A percentile compares a stretch with the other conserved stretches of the same genome.
Evolutionary conservation across 352 stramenopile genomes (phyloP).

Genomic region (Phytopythium boreale): DNA sequence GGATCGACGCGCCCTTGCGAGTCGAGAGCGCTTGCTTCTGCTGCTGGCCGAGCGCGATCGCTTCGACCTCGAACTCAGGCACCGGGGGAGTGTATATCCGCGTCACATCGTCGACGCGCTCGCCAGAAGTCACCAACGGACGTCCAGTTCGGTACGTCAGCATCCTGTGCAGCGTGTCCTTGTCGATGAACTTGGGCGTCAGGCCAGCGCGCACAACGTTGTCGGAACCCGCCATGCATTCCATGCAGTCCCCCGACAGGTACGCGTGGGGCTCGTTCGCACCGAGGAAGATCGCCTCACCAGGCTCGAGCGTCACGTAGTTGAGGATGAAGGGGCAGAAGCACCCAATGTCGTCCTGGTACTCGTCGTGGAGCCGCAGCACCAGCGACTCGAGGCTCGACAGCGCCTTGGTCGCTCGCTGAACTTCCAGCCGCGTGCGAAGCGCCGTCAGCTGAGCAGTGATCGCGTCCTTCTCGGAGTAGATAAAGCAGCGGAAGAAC

Average conservation of each 20-base stretch:
- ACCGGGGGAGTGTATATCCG: conserved; percentile 89
- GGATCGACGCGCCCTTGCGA: conserved; percentile 44
- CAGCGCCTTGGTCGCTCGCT: conserved; percentile 17
- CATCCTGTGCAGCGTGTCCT: conserved; percentile 96
- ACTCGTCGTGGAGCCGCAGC: conserved; percentile 92
- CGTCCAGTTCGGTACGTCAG: conserved; percentile 91
- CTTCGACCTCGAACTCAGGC: conserved; percentile 91
- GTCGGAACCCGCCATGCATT: conserved; percentile 99
- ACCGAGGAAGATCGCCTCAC: conserved; percentile 97
- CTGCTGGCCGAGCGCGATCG: conserved; percentile 33
- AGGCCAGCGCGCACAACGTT: conserved; percentile 99
- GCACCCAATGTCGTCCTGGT: conserved; percentile 95
- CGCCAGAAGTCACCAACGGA: conserved; percentile 24
- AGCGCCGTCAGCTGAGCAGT: conserved; percentile 71
- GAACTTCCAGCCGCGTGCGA: conserved; percentile 64
- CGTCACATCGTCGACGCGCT: conserved; percentile 38
- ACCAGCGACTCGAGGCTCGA: conserved; percentile 77
- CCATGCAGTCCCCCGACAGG: conserved; percentile 93
- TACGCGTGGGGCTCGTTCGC: conserved; percentile 99
- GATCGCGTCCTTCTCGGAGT: conserved; percentile 69
- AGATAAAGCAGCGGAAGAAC: conserved; percentile 81
- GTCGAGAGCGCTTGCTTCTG: conserved; percentile 32
- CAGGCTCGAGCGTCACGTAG: conserved; percentile 93
- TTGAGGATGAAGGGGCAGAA: conserved; percentile 99
- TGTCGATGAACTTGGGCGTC: conserved; percentile 99